Evolutionary conservation across 2,329 filamentous ascomycete species (phyloP).

Genomic region (Ceratocystis alfenasii): DNA sequence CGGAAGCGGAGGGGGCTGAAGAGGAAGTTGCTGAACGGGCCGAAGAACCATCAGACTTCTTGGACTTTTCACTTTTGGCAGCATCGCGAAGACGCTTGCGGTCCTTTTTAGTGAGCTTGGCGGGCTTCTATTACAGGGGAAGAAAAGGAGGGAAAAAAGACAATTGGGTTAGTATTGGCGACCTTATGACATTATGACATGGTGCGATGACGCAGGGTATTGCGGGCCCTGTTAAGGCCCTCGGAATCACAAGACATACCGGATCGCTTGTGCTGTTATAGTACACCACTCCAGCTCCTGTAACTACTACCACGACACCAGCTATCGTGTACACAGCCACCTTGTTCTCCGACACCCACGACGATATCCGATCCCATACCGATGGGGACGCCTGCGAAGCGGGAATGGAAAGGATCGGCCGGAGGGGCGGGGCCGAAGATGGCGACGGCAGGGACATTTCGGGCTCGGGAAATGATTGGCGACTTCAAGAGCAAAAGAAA

Average conservation of each 20-base stretch:
- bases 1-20: conserved; percentile 14
- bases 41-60: conserved; percentile 12
- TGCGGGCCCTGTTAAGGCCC: too few relatives aligned
- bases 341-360: conserved; percentile 93
- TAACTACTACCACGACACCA: conserved; percentile 82
- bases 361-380: conserved; percentile 79
- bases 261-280: conserved; percentile 55
- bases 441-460: conserved; percentile 22
- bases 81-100: conserved; percentile 61
- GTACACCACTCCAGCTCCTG: conserved; percentile 83
- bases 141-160: not conserved
- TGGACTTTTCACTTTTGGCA: conserved; percentile 34
- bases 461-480: not conserved
- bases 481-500: not conserved
- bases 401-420: conserved; percentile 21
- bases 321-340: conserved; percentile 91
- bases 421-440: conserved; percentile 19
- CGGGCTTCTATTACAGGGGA: conserved; percentile 37
- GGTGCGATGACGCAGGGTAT: too few relatives aligned
- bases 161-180: too few relatives aligned
- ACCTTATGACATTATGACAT: too few relatives aligned
- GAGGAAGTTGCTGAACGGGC: conserved; percentile 16
- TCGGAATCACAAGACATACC: conserved; percentile 32
- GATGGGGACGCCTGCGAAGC: conserved; percentile 31
- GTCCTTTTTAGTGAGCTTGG: conserved; percentile 78